Evolutionary conservation across 1,284 basidiomycete genomes (phyloP), one percentile per base, ranked within the genome.

Genomic region (Pseudozyma sp.): DNA sequence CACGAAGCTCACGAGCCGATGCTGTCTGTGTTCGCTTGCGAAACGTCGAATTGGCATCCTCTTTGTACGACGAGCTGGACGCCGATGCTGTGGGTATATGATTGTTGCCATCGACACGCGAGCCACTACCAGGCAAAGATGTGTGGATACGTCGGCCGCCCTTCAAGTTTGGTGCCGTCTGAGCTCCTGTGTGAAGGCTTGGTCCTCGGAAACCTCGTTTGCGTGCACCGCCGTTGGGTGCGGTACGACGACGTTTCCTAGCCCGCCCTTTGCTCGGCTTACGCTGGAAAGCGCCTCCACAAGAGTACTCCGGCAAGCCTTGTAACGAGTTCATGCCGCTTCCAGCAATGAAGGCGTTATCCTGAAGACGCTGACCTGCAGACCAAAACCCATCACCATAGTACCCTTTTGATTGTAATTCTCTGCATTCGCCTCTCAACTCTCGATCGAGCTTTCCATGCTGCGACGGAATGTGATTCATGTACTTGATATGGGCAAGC

Each of bases 361-460:
- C 69, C 16, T 72, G 31, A 36, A 81, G 59, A 21, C 68, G 56
- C 51, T 71, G 66, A 19, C 79, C 79, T 0, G 75, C 66, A 1
- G 76, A 78, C 79, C 79, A 81, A 47, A 81, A 72, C 13, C 79
- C 79, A 50, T 80, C 79, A 35, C 79, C 79, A 38, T 58, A 76
- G 58, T 80, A 80, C 49, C 79, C 79, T 50, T 70, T 59, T n/a
- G 51, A 31, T 44, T 79, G 79, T 14, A 79, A 55, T 2, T 75
- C 49, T 14, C 64, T 50, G 31, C 70, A 74, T 43, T 77, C 66
- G 21, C 72, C 40, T 18, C 64, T 54, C 14, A 80, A 60, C 34
- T 75, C 66, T n/a, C 59, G 47, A 35, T 76, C 79, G 3, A 79
- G 60, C 49, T 73, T 75, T 19, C 75, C 77, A 34, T 80, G 78